A percentile compares a stretch with the other conserved stretches of the same genome.
These are phyloP conservation scores for Metarhizium anisopliae DNA, from an alignment of 2,329 filamentous ascomycete genomes.

Conservation along the genomic window DNA sequence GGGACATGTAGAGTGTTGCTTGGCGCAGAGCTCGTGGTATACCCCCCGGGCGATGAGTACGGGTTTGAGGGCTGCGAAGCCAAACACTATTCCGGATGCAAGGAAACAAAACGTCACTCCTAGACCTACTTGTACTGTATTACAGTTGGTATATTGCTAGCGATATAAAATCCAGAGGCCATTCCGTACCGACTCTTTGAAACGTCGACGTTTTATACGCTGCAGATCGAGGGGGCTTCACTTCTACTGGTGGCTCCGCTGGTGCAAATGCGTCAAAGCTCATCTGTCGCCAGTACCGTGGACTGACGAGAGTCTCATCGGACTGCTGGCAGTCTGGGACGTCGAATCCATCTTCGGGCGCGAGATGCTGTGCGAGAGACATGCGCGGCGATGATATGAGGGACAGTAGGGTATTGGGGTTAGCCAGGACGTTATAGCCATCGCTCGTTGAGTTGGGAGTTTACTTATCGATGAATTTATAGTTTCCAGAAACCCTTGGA, in stretches of 20 bases:
- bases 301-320: neutral
- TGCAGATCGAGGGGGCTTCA: neutral
- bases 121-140: slow-evolving; percentile 56
- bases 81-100: slow-evolving; percentile 70
- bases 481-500: too few relatives aligned
- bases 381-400: slow-evolving; percentile 13
- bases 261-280: neutral
- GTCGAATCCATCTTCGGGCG: slow-evolving; percentile 30
- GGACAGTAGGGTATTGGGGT: too few relatives aligned
- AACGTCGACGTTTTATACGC: neutral
- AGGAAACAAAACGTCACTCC: slow-evolving; percentile 67
- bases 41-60: slow-evolving; percentile 66
- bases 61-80: slow-evolving; percentile 75
- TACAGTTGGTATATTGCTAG: neutral
- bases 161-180: neutral
- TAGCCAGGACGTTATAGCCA: too few relatives aligned
- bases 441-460: too few relatives aligned
- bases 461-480: too few relatives aligned
- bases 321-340: slow-evolving; percentile 11
- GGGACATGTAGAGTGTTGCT: slow-evolving; percentile 25
- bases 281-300: neutral
- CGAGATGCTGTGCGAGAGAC: slow-evolving; percentile 35
- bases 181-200: neutral
- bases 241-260: neutral
- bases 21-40: slow-evolving; percentile 50